Conservation (phyloP, 2,329 filamentous ascomycete genomes). For the Fusarium guadeloupense region DNA sequence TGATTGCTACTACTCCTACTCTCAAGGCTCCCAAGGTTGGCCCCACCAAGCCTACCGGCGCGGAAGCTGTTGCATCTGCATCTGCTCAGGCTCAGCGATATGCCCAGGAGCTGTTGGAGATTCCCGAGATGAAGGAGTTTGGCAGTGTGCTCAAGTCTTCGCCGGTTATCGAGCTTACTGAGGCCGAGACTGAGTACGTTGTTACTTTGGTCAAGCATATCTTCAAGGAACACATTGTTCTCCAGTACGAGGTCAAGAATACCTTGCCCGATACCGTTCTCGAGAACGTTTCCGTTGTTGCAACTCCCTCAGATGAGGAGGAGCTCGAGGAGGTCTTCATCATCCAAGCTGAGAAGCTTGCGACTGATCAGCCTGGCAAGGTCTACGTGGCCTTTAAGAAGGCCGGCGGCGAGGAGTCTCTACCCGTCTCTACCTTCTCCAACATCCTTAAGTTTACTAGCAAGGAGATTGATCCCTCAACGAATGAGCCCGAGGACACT, state of each 20-base stretch:
- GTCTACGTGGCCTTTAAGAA: slow-evolving; percentile 97
- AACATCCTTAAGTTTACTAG: slow-evolving; percentile 96
- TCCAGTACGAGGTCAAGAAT: slow-evolving; percentile 98
- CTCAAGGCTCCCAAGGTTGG: slow-evolving; percentile 91
- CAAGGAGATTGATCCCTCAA: slow-evolving; percentile 96
- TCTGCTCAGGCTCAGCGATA: slow-evolving; percentile 88
- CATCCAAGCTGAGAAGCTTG: slow-evolving; percentile 83
- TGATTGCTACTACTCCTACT: slow-evolving; percentile 89
- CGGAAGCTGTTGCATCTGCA: slow-evolving; percentile 79
- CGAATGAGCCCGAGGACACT: slow-evolving; percentile 87
- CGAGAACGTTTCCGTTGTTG: slow-evolving; percentile 86
- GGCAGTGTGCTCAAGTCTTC: slow-evolving; percentile 94
- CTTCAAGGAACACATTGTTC: slow-evolving; percentile 95
- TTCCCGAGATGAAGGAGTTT: slow-evolving; percentile 91
- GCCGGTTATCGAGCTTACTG: slow-evolving; percentile 84
- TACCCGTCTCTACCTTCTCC: slow-evolving; percentile 83
- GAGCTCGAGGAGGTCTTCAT: slow-evolving; percentile 92
- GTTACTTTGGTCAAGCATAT: slow-evolving; percentile 95
- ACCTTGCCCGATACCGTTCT: slow-evolving; percentile 90
- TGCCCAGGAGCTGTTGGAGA: slow-evolving; percentile 83
- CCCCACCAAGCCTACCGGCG: slow-evolving; percentile 75
- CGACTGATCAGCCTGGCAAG: slow-evolving; percentile 87
- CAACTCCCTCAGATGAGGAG: slow-evolving; percentile 82
- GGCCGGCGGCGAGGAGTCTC: slow-evolving; percentile 75
- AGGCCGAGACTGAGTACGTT: slow-evolving; percentile 97